Percentiles rank a stretch among this genome's conserved stretches.
These are phyloP conservation scores for Dipteronia dyeriana DNA, from an alignment of 345 rosid species.

Conservation along the genomic window DNA sequence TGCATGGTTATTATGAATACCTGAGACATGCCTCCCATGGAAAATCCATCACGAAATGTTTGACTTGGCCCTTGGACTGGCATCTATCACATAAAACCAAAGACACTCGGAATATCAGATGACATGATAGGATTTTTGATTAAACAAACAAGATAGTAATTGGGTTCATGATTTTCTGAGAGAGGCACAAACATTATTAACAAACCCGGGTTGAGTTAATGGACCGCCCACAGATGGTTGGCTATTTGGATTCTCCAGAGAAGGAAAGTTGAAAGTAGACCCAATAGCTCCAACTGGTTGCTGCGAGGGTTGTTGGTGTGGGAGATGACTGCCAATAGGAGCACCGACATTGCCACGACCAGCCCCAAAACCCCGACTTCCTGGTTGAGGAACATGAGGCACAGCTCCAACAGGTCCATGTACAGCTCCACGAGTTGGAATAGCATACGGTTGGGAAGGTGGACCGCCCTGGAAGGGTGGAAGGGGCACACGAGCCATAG, in stretches of 20 bases:
- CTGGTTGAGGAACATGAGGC: constrained; percentile 85
- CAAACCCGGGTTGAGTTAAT: constrained; percentile 95
- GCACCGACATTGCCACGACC: constrained; percentile 81
- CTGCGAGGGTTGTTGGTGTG: constrained; percentile 78
- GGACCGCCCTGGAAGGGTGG: constrained; percentile 83
- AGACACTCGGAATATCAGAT: constrained; percentile 13
- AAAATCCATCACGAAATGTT: constrained; percentile 93
- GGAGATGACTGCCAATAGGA: constrained; percentile 85
- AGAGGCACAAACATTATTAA: constrained; percentile 49
- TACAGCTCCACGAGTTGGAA: constrained; percentile 86
- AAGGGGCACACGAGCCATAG: constrained; percentile 81
- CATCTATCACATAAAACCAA: constrained; percentile 41
- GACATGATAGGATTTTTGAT: background rate
- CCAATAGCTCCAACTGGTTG: constrained; percentile 84
- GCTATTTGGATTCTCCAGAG: constrained; percentile 81
- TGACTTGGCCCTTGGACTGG: constrained; percentile 87
- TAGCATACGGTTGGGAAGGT: constrained; percentile 92
- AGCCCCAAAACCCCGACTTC: constrained; percentile 83
- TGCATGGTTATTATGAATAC: constrained; percentile 34
- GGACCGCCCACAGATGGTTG: constrained; percentile 94
- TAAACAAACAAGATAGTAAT: background rate
- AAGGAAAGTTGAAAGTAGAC: constrained; percentile 69
- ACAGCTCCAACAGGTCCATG: constrained; percentile 96
- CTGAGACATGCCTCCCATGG: constrained; percentile 98
- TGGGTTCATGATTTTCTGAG: background rate